Evolutionary conservation across 768 basidiomycete species (phyloP).

Genomic region (Kondoa subrosea): DNA sequence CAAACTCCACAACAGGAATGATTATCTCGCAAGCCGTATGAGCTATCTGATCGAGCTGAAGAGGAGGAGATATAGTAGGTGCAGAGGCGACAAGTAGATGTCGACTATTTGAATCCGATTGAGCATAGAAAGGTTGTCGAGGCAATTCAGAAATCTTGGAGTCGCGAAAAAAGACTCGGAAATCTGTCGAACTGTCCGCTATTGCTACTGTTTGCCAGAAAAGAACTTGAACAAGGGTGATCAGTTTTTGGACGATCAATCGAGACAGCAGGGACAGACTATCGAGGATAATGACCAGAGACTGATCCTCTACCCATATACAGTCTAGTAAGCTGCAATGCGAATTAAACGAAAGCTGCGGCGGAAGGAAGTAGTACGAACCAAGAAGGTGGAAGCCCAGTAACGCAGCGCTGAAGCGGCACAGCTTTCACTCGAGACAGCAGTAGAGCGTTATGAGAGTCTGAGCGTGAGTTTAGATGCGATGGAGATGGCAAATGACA

Average conservation of each 20-base stretch:
- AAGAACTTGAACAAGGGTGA: constrained; percentile 9
- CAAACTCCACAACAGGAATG: constrained; percentile 8
- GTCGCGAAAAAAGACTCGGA: constrained; percentile 16
- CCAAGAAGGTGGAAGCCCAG: constrained; percentile 7
- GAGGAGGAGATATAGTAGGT: constrained; percentile 10
- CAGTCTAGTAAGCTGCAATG: constrained; percentile 6
- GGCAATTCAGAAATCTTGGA: constrained; percentile 12
- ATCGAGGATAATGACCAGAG: too few relatives aligned
- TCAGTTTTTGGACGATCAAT: background rate
- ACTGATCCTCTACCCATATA: constrained; percentile 10
- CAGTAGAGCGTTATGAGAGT: constrained; percentile 11
- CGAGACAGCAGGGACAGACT: too few relatives aligned
- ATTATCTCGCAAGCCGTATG: constrained; percentile 2
- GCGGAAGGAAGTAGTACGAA: background rate
- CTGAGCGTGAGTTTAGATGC: background rate
- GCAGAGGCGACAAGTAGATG: constrained; percentile 12
- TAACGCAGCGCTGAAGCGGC: constrained; percentile 6
- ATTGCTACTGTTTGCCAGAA: constrained; percentile 12
- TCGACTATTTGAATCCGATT: background rate
- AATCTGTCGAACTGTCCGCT: constrained; percentile 13
- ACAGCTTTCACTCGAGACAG: constrained; percentile 11
- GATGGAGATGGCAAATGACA: background rate
- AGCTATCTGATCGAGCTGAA: background rate
- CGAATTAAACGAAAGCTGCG: background rate
- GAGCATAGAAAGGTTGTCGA: background rate